Conservation (phyloP, 2,329 filamentous ascomycete species). For the Fusarium albidum region DNA sequence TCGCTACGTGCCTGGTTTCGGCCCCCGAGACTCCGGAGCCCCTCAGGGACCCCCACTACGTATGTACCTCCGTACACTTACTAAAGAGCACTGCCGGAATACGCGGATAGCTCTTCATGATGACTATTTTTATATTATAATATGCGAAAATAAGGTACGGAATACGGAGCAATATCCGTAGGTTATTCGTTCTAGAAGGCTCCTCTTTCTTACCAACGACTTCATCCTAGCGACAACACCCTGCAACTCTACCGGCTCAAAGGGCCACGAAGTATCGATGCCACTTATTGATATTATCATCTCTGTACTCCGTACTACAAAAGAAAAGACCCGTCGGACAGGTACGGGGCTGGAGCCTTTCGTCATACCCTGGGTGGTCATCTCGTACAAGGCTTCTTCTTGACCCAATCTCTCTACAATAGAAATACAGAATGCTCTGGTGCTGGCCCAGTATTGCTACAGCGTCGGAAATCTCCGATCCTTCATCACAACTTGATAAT, state of each 20-base stretch:
- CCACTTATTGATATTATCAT: no score
- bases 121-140: slow-evolving; percentile 1
- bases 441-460: slow-evolving; percentile 4
- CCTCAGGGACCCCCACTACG: no score
- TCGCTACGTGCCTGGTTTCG: not conserved
- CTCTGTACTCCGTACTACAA: no score
- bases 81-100: slow-evolving; percentile 15
- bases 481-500: slow-evolving; percentile 47
- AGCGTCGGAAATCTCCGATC: slow-evolving; percentile 40
- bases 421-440: not conserved
- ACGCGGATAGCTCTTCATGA: slow-evolving; percentile 6
- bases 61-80: no score
- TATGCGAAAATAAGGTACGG: no score
- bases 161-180: no score
- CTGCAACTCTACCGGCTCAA: no score
- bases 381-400: not conserved
- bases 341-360: slow-evolving; percentile 7
- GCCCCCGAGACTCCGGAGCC: slow-evolving; percentile 7
- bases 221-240: no score
- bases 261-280: no score
- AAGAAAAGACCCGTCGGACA: not conserved
- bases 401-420: not conserved
- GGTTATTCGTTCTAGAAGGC: slow-evolving; percentile 8
- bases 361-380: slow-evolving; percentile 14
- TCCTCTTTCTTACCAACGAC: not conserved